Percentiles rank a stretch among this genome's conserved stretches.
These are phyloP conservation scores for Scenedesmus sp. DNA, from an alignment of 163 green algal species.

Conservation along the genomic window DNA sequence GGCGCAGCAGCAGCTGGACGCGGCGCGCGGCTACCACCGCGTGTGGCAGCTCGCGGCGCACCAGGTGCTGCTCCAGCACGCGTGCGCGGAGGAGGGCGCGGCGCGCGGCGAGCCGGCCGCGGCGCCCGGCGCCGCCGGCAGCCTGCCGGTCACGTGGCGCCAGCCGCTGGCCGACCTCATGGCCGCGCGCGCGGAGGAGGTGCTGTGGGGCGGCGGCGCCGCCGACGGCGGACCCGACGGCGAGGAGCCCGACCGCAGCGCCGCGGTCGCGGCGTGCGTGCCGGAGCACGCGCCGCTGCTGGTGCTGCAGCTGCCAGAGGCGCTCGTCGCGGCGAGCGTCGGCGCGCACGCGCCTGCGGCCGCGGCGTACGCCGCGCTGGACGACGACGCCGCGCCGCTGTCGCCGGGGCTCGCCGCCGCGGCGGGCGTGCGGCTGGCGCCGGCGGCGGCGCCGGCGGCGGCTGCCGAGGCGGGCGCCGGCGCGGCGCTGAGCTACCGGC, in stretches of 20 bases:
- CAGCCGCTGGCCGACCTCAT: conserved; percentile 34
- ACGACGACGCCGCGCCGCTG: too few relatives aligned
- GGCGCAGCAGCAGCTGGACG: conserved; percentile 26
- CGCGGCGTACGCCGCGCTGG: too few relatives aligned
- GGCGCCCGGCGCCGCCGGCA: not conserved
- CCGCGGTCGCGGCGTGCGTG: not conserved
- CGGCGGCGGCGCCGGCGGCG: too few relatives aligned
- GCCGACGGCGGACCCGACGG: not conserved
- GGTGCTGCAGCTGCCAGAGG: conserved; percentile 10
- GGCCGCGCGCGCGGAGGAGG: conserved; percentile 6
- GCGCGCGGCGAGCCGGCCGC: too few relatives aligned
- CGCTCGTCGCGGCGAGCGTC: not conserved
- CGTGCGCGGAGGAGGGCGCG: too few relatives aligned
- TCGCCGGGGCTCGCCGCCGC: too few relatives aligned
- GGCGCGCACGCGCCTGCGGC: too few relatives aligned
- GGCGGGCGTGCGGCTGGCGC: too few relatives aligned
- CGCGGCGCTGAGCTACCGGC: too few relatives aligned
- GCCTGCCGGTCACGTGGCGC: conserved; percentile 33
- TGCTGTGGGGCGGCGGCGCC: conserved; percentile 3
- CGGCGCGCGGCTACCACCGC: conserved; percentile 23
- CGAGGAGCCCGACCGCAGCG: not conserved
- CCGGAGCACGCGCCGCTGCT: conserved; percentile 22
- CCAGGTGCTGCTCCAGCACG: conserved; percentile 33
- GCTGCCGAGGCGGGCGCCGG: too few relatives aligned
- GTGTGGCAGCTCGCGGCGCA: conserved; percentile 32